A percentile compares a stretch with the other conserved stretches of the same genome.
Conservation (phyloP, 2,329 filamentous ascomycete species). For the Penicillium sp. region DNA sequence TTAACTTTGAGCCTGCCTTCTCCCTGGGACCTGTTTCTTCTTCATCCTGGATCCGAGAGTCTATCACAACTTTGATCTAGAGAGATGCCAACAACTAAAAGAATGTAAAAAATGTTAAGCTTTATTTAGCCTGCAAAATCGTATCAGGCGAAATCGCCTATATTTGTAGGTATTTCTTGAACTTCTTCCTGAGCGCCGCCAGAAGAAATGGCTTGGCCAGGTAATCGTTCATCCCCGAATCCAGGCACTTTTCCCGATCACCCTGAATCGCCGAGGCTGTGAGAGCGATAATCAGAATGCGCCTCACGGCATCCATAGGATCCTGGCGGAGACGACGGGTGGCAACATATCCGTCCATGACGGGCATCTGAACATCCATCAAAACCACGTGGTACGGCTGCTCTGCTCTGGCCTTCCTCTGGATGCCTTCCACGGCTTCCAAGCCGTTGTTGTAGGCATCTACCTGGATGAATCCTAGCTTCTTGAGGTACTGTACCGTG, state of each 20-base stretch:
- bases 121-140: too few relatives aligned
- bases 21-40: too few relatives aligned
- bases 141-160: too few relatives aligned
- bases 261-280: constrained; percentile 10
- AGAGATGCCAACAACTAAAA: too few relatives aligned
- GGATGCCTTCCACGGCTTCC: constrained; percentile 7
- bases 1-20: too few relatives aligned
- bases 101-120: too few relatives aligned
- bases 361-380: constrained; percentile 12
- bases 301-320: neutral
- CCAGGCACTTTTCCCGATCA: constrained; percentile 8
- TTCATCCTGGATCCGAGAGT: too few relatives aligned
- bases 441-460: constrained; percentile 6
- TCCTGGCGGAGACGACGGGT: constrained; percentile 4
- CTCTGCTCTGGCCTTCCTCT: neutral
- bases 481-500: too few relatives aligned
- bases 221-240: constrained; percentile 11
- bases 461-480: too few relatives aligned
- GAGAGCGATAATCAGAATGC: constrained; percentile 7
- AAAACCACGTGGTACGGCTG: constrained; percentile 6
- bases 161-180: neutral
- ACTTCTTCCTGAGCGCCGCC: neutral
- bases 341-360: constrained; percentile 9
- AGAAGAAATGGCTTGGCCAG: constrained; percentile 4
- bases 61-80: too few relatives aligned